A percentile compares a stretch with the other conserved stretches of the same genome.
These are phyloP conservation scores for Physcia stellaris DNA, from an alignment of 495 filamentous ascomycete genomes.

Conservation along the genomic window DNA sequence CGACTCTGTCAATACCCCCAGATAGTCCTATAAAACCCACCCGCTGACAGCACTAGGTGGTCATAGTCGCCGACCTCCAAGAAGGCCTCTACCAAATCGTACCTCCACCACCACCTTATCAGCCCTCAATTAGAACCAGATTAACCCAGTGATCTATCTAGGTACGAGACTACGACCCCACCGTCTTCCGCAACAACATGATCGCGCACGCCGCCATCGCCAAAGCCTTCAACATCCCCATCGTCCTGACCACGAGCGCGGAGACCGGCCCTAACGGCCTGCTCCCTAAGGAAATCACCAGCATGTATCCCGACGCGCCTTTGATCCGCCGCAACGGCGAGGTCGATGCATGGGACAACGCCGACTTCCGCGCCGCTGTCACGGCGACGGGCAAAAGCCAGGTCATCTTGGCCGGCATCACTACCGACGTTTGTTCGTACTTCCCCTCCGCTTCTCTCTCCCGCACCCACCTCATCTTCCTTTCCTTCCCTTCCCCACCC, in stretches of 20 bases:
- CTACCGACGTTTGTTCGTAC: constrained; percentile 57
- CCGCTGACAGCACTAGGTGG: constrained; percentile 22
- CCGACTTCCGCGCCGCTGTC: constrained; percentile 54
- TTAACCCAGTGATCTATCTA: neutral
- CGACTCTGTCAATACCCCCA: constrained; percentile 32
- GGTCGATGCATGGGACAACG: constrained; percentile 71
- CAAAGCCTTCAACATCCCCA: constrained; percentile 54
- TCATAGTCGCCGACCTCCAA: constrained; percentile 61
- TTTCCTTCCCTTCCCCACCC: neutral
- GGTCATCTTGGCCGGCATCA: constrained; percentile 60
- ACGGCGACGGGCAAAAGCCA: constrained; percentile 51
- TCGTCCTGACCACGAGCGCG: constrained; percentile 55
- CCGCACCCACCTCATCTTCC: constrained; percentile 3
- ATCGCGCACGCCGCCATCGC: constrained; percentile 55
- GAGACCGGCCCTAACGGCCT: constrained; percentile 50
- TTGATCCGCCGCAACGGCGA: constrained; percentile 59
- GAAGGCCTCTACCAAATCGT: constrained; percentile 48
- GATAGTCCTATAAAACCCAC: too few relatives aligned
- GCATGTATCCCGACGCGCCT: constrained; percentile 53
- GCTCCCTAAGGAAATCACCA: constrained; percentile 53
- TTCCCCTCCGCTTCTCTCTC: neutral
- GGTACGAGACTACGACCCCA: constrained; percentile 49
- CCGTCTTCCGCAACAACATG: constrained; percentile 51
- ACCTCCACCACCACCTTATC: neutral
- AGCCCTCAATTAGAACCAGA: neutral